phyloP scores from a whole-genome alignment of 371 early-diverging fungal genomes.

The Syncephalastrum contaminatum region DNA sequence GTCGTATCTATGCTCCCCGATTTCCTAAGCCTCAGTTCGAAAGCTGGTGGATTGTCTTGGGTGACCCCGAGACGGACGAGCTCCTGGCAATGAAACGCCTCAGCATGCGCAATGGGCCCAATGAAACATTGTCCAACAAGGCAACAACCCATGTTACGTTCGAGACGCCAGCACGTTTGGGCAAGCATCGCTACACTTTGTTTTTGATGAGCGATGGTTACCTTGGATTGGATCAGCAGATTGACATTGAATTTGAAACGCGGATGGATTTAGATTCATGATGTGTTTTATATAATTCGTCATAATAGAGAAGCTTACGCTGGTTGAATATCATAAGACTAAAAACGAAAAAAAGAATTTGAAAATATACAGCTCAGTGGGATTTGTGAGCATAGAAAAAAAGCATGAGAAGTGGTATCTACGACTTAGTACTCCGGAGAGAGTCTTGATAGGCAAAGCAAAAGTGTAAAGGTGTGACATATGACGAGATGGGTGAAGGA shows the following conservation, averaged over 20 bases:
- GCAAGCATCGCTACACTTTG: conserved; percentile 61
- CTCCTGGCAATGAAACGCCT: conserved; percentile 78
- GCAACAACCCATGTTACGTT: conserved; percentile 51
- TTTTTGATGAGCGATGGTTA: conserved; percentile 80
- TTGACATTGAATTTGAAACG: conserved; percentile 57
- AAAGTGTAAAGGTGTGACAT: conserved; percentile 7
- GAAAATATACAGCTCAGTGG: conserved; percentile 9
- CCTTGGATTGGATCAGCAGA: conserved; percentile 72
- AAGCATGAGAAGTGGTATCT: conserved; percentile 6
- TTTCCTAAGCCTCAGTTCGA: conserved; percentile 93
- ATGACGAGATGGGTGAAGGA: conserved; percentile 2
- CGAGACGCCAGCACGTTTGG: conserved; percentile 66
- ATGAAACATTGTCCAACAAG: conserved; percentile 42
- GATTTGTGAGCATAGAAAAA: conserved; percentile 9
- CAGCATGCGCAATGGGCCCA: conserved; percentile 62
- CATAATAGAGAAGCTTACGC: conserved; percentile 12
- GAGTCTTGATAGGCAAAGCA: background rate
- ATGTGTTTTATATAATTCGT: conserved; percentile 6
- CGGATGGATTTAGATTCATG: conserved; percentile 27
- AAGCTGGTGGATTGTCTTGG: conserved; percentile 87
- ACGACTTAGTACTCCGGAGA: conserved; percentile 6
- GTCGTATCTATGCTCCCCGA: conserved; percentile 66
- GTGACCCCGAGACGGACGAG: conserved; percentile 62
- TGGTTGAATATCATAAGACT: conserved; percentile 7
- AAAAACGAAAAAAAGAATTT: conserved; percentile 7